These are phyloP conservation scores for Endocalyx cinctus DNA, from an alignment of 2,329 filamentous ascomycete genomes.

Conservation along the genomic window DNA sequence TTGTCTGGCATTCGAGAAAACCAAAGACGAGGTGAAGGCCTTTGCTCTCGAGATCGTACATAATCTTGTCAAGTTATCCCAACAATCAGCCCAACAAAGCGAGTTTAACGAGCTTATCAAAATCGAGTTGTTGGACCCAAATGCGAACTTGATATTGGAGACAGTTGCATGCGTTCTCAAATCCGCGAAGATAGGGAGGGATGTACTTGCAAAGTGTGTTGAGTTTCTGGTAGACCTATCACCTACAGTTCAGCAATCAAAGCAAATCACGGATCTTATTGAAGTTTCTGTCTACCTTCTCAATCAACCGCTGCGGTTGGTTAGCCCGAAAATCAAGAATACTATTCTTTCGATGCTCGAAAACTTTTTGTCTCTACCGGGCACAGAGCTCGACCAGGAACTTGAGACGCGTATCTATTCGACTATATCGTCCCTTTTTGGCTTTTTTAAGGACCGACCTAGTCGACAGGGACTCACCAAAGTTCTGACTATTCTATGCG, in stretches of 20 bases:
- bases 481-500: slow-evolving; percentile 67
- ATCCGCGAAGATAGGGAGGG: slow-evolving; percentile 55
- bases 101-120: slow-evolving; percentile 55
- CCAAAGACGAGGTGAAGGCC: slow-evolving; percentile 81
- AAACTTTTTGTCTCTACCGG: slow-evolving; percentile 67
- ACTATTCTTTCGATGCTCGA: slow-evolving; percentile 75
- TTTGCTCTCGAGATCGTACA: slow-evolving; percentile 75
- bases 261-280: slow-evolving; percentile 72
- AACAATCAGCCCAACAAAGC: slow-evolving; percentile 48
- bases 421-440: slow-evolving; percentile 76
- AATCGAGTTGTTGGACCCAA: slow-evolving; percentile 51
- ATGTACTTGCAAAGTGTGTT: slow-evolving; percentile 74
- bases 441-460: slow-evolving; percentile 78
- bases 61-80: slow-evolving; percentile 59
- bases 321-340: slow-evolving; percentile 79
- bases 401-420: slow-evolving; percentile 65
- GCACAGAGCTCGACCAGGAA: slow-evolving; percentile 49
- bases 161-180: slow-evolving; percentile 66
- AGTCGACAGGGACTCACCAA: slow-evolving; percentile 71
- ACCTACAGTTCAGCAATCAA: slow-evolving; percentile 60
- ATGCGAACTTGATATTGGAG: slow-evolving; percentile 56
- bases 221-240: slow-evolving; percentile 74
- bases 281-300: slow-evolving; percentile 77
- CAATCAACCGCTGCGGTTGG: slow-evolving; percentile 75
- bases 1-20: slow-evolving; percentile 65